Percentiles rank a stretch among this genome's conserved stretches.
phyloP scores from a whole-genome alignment of 208 protist species.

The Histomonas meleagridis region DNA sequence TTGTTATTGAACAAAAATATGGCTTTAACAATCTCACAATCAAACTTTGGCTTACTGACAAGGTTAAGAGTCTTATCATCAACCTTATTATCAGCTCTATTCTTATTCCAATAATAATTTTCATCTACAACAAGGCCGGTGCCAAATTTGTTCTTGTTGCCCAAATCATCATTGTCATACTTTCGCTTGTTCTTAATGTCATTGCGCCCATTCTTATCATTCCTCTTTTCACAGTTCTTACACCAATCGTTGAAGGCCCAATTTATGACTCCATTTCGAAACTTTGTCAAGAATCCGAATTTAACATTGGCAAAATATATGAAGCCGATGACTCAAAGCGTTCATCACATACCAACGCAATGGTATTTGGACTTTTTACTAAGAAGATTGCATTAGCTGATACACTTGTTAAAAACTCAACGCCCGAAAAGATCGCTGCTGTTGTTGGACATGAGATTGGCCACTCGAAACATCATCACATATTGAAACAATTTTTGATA shows the following conservation, averaged over 20 bases:
- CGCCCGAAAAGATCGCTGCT: background rate
- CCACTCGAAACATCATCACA: slow-evolving; percentile 25
- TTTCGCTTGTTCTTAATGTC: background rate
- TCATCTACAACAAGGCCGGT: background rate
- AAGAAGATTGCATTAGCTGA: slow-evolving; percentile 15
- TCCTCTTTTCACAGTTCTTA: background rate
- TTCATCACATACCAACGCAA: background rate
- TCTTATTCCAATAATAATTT: background rate
- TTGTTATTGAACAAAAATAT: slow-evolving; percentile 39
- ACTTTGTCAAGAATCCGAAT: background rate
- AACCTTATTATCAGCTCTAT: background rate
- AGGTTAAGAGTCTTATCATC: background rate
- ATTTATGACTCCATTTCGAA: background rate
- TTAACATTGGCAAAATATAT: background rate
- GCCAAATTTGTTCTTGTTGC: background rate
- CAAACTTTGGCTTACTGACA: background rate
- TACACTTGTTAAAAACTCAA: background rate
- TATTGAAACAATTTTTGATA: background rate
- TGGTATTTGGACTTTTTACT: background rate
- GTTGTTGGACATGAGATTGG: slow-evolving; percentile 35
- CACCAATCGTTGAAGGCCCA: background rate
- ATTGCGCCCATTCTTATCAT: background rate
- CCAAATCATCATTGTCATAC: background rate
- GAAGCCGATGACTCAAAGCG: background rate
- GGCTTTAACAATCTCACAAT: slow-evolving; percentile 34